Percentiles rank a stretch among this genome's conserved stretches.
These are phyloP conservation scores for Physcomitrellopsis africana DNA, from an alignment of 225 moss, liverwort and hornwort species.

Conservation along the genomic window DNA sequence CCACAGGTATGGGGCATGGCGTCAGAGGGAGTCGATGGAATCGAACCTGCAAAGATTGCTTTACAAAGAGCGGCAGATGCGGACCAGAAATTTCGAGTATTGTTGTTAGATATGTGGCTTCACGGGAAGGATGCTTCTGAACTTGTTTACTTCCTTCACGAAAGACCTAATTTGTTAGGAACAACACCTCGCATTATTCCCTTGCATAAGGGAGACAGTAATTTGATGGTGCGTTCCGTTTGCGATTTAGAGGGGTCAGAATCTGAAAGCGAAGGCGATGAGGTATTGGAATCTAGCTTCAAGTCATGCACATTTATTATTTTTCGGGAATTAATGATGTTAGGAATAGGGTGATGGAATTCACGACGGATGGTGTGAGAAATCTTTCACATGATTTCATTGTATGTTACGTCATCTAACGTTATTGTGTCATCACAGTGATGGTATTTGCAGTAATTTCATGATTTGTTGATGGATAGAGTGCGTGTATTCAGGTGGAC, in stretches of 20 bases:
- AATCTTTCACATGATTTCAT: background rate
- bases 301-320: no score
- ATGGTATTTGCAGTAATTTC: slow-evolving; percentile 7
- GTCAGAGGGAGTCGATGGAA: slow-evolving; percentile 63
- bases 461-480: slow-evolving; percentile 21
- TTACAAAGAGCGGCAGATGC: slow-evolving; percentile 55
- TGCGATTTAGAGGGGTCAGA: slow-evolving; percentile 50
- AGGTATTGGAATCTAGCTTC: slow-evolving; percentile 37
- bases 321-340: no score
- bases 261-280: slow-evolving; percentile 60
- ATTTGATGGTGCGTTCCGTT: slow-evolving; percentile 39
- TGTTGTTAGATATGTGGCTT: slow-evolving; percentile 71
- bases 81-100: slow-evolving; percentile 57
- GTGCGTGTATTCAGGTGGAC: slow-evolving; percentile 46
- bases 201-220: slow-evolving; percentile 59
- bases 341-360: no score
- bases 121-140: slow-evolving; percentile 60
- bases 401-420: background rate
- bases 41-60: slow-evolving; percentile 55
- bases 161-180: slow-evolving; percentile 54
- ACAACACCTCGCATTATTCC: slow-evolving; percentile 53
- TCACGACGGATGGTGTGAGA: no score
- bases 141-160: slow-evolving; percentile 59
- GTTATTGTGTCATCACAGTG: background rate
- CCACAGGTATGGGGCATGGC: slow-evolving; percentile 67